Conservation (phyloP, 179 eudicot species). For the Actinidia polygama region DNA sequence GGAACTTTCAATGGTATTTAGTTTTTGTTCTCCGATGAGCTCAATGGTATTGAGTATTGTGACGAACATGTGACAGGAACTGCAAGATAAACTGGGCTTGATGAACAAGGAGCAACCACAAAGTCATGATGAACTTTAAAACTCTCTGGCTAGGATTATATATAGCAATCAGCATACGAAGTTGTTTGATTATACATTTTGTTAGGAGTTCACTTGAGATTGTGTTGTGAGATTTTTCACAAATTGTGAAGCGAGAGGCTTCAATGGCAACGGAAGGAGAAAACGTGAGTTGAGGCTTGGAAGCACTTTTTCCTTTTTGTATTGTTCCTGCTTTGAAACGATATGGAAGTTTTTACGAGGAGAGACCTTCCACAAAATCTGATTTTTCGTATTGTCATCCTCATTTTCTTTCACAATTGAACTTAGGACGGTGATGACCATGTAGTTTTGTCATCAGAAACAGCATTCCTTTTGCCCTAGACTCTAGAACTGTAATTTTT, state of each 20-base stretch:
- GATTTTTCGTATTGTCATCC: constrained; percentile 1
- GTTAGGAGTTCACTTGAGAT: constrained; percentile 4
- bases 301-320: constrained; percentile 5
- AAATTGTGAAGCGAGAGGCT: constrained; percentile 5
- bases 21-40: background rate
- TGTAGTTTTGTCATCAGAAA: background rate
- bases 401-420: background rate
- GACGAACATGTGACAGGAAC: constrained; percentile 58
- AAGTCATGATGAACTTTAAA: constrained; percentile 75
- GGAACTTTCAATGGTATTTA: constrained; percentile 1
- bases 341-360: background rate
- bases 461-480: background rate
- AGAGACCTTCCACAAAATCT: background rate
- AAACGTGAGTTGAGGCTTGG: constrained; percentile 10
- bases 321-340: background rate
- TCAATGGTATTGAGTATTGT: constrained; percentile 1
- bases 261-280: background rate
- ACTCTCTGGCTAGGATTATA: background rate
- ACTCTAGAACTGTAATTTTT: background rate
- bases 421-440: background rate
- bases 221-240: background rate
- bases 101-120: constrained; percentile 67
- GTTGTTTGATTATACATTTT: background rate
- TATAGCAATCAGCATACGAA: constrained; percentile 11
- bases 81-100: constrained; percentile 70